Conservation (phyloP, 2,329 filamentous ascomycete genomes). For the Pseudogymnoascus sp. region DNA sequence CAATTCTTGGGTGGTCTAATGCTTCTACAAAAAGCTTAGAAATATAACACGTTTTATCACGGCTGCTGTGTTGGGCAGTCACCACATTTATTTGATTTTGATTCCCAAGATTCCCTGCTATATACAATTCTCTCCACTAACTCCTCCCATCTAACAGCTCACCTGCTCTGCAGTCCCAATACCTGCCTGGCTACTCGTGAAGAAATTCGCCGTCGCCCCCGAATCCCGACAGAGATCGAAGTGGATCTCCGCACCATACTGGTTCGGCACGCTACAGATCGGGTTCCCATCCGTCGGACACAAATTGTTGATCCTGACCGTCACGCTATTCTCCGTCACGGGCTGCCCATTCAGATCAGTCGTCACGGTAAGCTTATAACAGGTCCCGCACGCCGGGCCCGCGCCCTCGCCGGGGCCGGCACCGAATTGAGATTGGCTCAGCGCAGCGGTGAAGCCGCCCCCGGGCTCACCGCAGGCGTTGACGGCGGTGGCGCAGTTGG, state of each 20-base stretch:
- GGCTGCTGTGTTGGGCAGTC: not conserved
- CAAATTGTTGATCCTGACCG: not conserved
- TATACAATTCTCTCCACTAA: not conserved
- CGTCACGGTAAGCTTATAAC: constrained; percentile 13
- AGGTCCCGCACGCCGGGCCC: constrained; percentile 9
- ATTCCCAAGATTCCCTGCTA: not conserved
- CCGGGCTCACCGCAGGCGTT: constrained; percentile 17
- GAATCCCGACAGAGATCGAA: constrained; percentile 1
- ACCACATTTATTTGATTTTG: not conserved
- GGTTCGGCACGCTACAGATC: not conserved
- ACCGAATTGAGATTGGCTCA: constrained; percentile 14
- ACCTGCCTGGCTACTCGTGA: not conserved
- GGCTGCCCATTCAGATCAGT: constrained; percentile 10
- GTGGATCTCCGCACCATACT: not conserved
- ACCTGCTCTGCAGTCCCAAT: not conserved
- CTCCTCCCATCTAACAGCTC: not conserved
- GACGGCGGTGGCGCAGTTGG: constrained; percentile 12
- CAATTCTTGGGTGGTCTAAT: not conserved
- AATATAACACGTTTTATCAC: not conserved
- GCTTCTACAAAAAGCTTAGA: not conserved
- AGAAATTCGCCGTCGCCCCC: not conserved
- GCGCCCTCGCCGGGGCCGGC: not conserved
- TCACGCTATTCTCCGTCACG: not conserved
- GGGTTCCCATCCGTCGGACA: not conserved
- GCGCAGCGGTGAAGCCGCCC: not conserved